A percentile compares a stretch with the other conserved stretches of the same genome.
Evolutionary conservation across 345 rosid genomes (phyloP).

Genomic region (Eucalyptus pauciflora): DNA sequence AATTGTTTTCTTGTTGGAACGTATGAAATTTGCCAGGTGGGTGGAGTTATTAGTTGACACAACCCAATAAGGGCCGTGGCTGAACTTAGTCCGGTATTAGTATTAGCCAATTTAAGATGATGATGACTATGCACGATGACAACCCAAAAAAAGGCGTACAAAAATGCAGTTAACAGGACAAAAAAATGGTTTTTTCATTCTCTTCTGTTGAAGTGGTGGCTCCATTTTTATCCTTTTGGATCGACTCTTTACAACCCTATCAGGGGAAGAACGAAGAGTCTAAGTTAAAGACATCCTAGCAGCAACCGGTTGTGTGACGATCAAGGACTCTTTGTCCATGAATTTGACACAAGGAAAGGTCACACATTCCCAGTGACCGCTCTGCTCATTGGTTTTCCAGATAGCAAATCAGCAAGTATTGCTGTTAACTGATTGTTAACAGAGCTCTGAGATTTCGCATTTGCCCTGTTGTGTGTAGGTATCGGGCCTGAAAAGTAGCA

Average conservation of each 20-base stretch:
- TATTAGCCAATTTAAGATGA: not conserved
- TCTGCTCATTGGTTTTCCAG: not conserved
- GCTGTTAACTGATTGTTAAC: not conserved
- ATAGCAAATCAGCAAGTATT: not conserved
- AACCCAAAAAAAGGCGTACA: not conserved
- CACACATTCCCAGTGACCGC: not conserved
- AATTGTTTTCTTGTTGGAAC: not conserved
- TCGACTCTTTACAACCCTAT: not conserved
- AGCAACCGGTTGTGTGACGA: not conserved
- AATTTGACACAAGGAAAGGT: not conserved
- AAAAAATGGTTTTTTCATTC: not conserved
- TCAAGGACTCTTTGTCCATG: not conserved
- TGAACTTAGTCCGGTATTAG: not conserved
- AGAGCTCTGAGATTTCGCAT: not conserved
- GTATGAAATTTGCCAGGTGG: not conserved
- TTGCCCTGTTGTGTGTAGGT: not conserved
- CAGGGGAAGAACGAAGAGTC: not conserved
- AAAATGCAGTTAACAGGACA: not conserved
- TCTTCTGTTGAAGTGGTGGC: not conserved
- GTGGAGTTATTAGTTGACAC: not conserved
- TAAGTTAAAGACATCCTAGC: not conserved
- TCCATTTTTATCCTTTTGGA: not conserved
- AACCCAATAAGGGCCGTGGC: not conserved
- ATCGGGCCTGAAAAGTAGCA: slow-evolving; percentile 34
- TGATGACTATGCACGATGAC: not conserved